Evolutionary conservation across 371 early-diverging fungal species (phyloP), one percentile per base, ranked within the genome.

Genomic region (Synchytrium microbalum): DNA sequence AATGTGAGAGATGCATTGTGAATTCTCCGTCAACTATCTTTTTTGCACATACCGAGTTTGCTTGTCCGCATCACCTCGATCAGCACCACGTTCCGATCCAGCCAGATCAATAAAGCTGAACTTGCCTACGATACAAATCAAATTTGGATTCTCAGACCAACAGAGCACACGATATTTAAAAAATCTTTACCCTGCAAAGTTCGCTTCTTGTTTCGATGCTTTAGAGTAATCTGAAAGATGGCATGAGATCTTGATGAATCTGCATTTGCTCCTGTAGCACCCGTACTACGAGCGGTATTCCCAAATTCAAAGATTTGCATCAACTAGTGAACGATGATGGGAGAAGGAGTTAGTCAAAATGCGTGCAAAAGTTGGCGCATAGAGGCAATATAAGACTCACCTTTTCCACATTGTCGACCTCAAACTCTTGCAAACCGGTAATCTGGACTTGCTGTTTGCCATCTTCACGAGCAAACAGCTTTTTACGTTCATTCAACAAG

Each of bases 171-270:
- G 16, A 25, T 3, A 27, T 5, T 8, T n/a, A 31, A 25, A 32
- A 19, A 33, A n/a, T 5, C 29, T 19, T 30, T 26, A 52, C 70
- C 74, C 58, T 73, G 71, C n/a, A 86, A 78, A 14, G 83, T 77
- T 46, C 76, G 75, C 58, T 79, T 80, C 27, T 79, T 68, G 1
- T 76, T 70, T 59, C 80, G 82, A 53, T 83, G 80, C 63, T 89
- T 91, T n/a, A 96, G 69, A n/a, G 87, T 78, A 28, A 99, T 85
- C 77, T 95, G 95, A 70, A 99, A 81, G 19, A 98, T 92, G 58
- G 99, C 99, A 76, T 99, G 99, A 0, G 98, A 97, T 29, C 99
- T 82, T 13, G 98, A 98, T 2, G 98, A 97, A 61, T 92, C 92
- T 0, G 88, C 80, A 73, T 99, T 99, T 26, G 98, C 96, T 5